phyloP scores from a whole-genome alignment of 345 rosid species.

The Hibiscus syriacus region DNA sequence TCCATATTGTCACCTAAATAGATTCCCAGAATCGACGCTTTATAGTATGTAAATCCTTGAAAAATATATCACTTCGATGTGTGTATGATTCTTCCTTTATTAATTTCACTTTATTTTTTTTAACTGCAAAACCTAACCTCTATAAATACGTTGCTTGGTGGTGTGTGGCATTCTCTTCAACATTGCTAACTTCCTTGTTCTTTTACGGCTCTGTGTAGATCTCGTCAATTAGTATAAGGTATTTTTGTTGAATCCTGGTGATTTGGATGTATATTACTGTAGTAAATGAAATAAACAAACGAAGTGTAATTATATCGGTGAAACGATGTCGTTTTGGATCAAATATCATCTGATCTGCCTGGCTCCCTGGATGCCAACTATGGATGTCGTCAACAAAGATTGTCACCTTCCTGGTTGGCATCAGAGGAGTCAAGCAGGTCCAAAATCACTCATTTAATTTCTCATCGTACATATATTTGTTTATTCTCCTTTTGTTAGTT shows the following conservation, averaged over 20 bases:
- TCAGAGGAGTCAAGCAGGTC: conserved; percentile 16
- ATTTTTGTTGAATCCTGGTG: not conserved
- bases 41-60: not conserved
- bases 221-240: not conserved
- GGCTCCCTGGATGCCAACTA: conserved; percentile 18
- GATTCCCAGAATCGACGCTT: too few species aligned
- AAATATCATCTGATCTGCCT: conserved; percentile 15
- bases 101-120: too few species aligned
- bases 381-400: not conserved
- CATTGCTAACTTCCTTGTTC: not conserved
- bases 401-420: conserved; percentile 12
- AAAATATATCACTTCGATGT: too few species aligned
- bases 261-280: too few species aligned
- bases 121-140: not conserved
- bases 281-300: too few species aligned
- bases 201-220: not conserved
- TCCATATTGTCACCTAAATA: too few species aligned
- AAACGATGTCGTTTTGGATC: not conserved
- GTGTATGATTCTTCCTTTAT: not conserved
- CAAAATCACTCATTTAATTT: not conserved
- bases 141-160: not conserved
- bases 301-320: not conserved
- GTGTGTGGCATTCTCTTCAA: not conserved
- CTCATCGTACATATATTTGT: not conserved
- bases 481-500: not conserved